Conservation (phyloP, 768 basidiomycete species). For the Amanita pseudoporphyria region DNA sequence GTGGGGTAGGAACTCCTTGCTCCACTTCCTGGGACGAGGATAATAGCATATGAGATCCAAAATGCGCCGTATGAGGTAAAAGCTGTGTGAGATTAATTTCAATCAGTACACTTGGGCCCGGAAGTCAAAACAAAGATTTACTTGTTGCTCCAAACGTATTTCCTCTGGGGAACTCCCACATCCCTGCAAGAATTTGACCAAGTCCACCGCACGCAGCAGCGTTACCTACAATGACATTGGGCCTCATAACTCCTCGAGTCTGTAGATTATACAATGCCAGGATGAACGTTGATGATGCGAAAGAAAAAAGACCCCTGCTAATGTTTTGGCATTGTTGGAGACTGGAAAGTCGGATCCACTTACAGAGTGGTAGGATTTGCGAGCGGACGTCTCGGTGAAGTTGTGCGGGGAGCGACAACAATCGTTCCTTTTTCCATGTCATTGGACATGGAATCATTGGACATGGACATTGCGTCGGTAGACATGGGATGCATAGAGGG, state of each 20-base stretch:
- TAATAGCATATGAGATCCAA: conserved; percentile 56
- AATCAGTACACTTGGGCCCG: not conserved
- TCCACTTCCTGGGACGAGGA: conserved; percentile 50
- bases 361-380: conserved; percentile 44
- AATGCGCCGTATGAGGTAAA: conserved; percentile 63
- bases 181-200: conserved; percentile 60
- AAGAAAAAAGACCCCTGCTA: conserved; percentile 48
- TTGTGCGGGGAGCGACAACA: not conserved
- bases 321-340: conserved; percentile 1
- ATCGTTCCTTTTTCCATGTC: not conserved
- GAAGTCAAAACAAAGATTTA: conserved; percentile 17
- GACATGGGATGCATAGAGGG: not conserved
- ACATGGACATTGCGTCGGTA: not conserved
- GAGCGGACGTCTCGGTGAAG: conserved; percentile 14
- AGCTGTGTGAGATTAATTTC: conserved; percentile 23
- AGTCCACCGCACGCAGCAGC: conserved; percentile 60
- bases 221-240: conserved; percentile 62
- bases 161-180: conserved; percentile 53
- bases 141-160: conserved; percentile 54
- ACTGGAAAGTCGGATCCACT: conserved; percentile 9
- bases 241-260: conserved; percentile 28
- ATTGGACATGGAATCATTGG: not conserved
- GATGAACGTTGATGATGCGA: conserved; percentile 59
- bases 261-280: conserved; percentile 52
- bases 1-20: conserved; percentile 33